phyloP scores from a whole-genome alignment of 2,329 filamentous ascomycete species.

The Neonectria magnoliae region DNA sequence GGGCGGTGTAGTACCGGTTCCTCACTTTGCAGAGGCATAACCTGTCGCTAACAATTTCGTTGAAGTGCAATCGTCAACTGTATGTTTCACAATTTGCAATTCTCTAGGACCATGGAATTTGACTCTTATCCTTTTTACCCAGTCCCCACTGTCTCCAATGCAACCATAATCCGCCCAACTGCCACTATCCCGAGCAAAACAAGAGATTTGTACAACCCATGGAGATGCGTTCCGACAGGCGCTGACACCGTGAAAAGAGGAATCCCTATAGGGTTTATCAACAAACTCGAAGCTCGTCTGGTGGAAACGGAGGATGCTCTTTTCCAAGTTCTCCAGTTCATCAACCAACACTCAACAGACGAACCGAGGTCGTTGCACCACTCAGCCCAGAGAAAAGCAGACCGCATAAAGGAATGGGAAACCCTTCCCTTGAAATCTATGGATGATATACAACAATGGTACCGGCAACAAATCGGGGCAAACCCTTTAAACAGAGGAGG shows the following conservation, averaged over 20 bases:
- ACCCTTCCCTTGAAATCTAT: constrained; percentile 32
- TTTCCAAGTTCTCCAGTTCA: constrained; percentile 34
- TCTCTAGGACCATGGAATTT: background rate
- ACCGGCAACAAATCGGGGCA: constrained; percentile 6
- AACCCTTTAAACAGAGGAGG: background rate
- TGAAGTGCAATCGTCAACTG: constrained; percentile 37
- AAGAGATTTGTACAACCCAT: constrained; percentile 37
- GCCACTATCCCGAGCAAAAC: constrained; percentile 48
- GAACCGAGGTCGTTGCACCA: constrained; percentile 8
- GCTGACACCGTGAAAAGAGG: constrained; percentile 36
- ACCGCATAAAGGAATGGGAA: constrained; percentile 45
- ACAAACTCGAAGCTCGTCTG: constrained; percentile 50
- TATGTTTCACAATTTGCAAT: constrained; percentile 7
- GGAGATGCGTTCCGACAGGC: background rate
- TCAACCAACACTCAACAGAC: constrained; percentile 9
- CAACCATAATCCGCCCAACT: constrained; percentile 42
- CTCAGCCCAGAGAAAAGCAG: constrained; percentile 38
- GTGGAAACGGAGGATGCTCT: constrained; percentile 46
- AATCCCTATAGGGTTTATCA: constrained; percentile 52
- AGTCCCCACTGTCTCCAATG: constrained; percentile 47
- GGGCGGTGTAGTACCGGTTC: background rate
- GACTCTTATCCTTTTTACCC: background rate
- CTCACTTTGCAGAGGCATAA: background rate
- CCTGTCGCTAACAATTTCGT: background rate
- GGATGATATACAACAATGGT: constrained; percentile 39